Percentiles rank a stretch among this genome's conserved stretches.
phyloP scores from a whole-genome alignment of 768 basidiomycete genomes.

The Mycena polygramma region DNA sequence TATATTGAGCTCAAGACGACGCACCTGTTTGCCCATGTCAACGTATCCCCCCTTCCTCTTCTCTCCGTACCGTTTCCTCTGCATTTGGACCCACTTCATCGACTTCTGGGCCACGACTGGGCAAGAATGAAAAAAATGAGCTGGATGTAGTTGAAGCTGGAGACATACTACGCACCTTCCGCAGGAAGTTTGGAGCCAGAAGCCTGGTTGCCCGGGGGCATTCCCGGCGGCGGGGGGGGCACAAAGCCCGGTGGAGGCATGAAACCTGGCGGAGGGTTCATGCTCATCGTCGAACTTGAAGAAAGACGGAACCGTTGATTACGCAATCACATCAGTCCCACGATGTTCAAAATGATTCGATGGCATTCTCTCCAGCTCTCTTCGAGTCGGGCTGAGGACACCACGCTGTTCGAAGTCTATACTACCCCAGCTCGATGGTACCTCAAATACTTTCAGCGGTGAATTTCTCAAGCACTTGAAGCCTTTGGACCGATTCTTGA shows the following conservation, averaged over 20 bases:
- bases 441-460: too few relatives aligned
- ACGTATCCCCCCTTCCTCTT: constrained; percentile 91
- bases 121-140: constrained; percentile 31
- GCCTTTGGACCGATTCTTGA: too few relatives aligned
- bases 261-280: constrained; percentile 61
- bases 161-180: constrained; percentile 52
- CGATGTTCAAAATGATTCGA: background rate
- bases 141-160: background rate
- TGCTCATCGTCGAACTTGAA: constrained; percentile 50
- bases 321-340: background rate
- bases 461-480: too few relatives aligned
- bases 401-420: too few relatives aligned
- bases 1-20: constrained; percentile 42
- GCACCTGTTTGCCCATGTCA: constrained; percentile 93
- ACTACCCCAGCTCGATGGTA: too few relatives aligned
- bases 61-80: constrained; percentile 92
- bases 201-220: constrained; percentile 56
- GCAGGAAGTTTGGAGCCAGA: constrained; percentile 60
- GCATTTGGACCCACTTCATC: constrained; percentile 96
- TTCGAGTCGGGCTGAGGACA: background rate
- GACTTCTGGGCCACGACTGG: constrained; percentile 88
- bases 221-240: constrained; percentile 67
- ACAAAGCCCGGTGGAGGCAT: constrained; percentile 61
- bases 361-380: background rate
- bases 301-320: background rate